Evolutionary conservation across 345 rosid species (phyloP), one percentile per base, ranked within the genome.

Genomic region (Iberis pinnata): DNA sequence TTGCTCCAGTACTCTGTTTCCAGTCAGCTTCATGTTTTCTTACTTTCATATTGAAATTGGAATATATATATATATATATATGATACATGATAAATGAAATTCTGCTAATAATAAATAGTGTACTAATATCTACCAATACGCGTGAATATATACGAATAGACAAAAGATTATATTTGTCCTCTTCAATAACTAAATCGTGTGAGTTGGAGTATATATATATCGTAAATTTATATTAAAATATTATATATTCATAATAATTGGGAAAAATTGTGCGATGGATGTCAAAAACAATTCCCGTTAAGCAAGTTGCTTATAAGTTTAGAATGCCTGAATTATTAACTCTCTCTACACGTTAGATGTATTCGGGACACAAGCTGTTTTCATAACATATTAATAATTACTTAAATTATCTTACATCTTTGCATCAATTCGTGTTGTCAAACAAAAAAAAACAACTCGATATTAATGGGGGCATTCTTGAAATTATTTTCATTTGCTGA

Each of bases 331-430:
- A 37, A 58, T 65, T 50, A 65, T 65, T 50, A 51, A 46, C 47
- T 18, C 17, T 50, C 20, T 52, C 41, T 50, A 43, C 65, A 58
- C 70, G 55, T 58, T 66, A 58, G 37, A 58, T 58, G 49, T 38
- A 44, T 37, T 44, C n/a, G 54, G 38, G 17, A 49, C 65, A 43
- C 60, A 58, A 51, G 60, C 65, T 51, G 60, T 66, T 66, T 37
- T 37, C 54, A 9, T 27, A 37, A 51, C 60, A 51, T 51, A 44
- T 43, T 50, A 44, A 12, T 18, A 19, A 7, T 35, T 43, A 26
- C 22, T 65, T 51, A 33, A 37, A 58, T 36, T 35, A 65, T 58
- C 43, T 65, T 58, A 65, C 59, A 58, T 58, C 70, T 65, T 46
- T 50, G 42, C 29, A 63, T 50, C 48, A 51, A 52, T 65, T 53